Evolutionary conservation across 2,329 filamentous ascomycete genomes (phyloP), one percentile per base, ranked within the genome.

Genomic region (Parastagonospora avenae): DNA sequence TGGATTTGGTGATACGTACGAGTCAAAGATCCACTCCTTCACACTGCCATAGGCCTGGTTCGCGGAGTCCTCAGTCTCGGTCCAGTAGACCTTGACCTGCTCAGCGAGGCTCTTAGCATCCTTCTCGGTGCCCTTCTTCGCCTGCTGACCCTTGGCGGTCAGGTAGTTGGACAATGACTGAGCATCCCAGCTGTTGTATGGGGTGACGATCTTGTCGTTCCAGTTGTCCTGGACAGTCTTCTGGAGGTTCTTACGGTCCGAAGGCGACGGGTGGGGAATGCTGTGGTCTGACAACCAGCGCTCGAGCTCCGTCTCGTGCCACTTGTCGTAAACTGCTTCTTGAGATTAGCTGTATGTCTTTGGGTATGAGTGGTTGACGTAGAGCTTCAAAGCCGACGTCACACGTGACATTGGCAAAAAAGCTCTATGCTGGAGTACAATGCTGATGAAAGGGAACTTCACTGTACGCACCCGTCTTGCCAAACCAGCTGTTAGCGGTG

Each of bases 241-340:
- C 77, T 96, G 90, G n/a, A 99, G 86, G 62, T 96, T 91, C 77
- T 94, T 96, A 69, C 94, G 91, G 76, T 97, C 92, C 42, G 93
- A 86, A 9, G 92, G 86, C 9, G 85, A 87, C n/a, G 94, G 92
- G 74, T 97, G 92, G 8, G 93, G 91, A 50, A 99, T 82, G 73
- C 92, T 85, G 77, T 97, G 84, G 72, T 99, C 94, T 28, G 90
- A 90, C 42, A 99, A 86, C 94, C 94, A 99, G 68, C 92, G 86
- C 79, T 99, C 93, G 28, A 99, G 85, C 82, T 99, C 94, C 16
- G 91, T 96, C 80, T 97, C 88, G 68, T 97, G 93, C 94, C 94
- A 99, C 75, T 94, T 97, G 79, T 97, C 97, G 82, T 97, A 97
- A 12, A 88, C 93, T 96, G 69, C 42, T 62, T 52, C 52, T 56